These are phyloP conservation scores for Sungouiella thailandica DNA, from an alignment of 805 yeast species.

Conservation along the genomic window DNA sequence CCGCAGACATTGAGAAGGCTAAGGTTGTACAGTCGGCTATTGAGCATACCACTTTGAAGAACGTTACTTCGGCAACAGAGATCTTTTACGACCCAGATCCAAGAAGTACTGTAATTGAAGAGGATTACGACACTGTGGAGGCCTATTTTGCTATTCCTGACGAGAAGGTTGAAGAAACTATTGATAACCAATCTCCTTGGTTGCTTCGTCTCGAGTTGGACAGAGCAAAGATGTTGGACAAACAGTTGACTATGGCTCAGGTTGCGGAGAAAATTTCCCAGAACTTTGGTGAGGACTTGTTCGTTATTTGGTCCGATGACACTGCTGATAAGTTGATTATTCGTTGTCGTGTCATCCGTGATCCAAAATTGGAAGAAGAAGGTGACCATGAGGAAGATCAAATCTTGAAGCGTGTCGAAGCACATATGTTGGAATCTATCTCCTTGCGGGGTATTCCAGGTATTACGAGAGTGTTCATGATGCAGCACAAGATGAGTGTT, in stretches of 20 bases:
- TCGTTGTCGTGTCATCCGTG: conserved; percentile 98
- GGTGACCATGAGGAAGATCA: conserved; percentile 96
- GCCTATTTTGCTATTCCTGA: conserved; percentile 97
- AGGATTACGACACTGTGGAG: conserved; percentile 95
- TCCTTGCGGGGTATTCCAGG: conserved; percentile 95
- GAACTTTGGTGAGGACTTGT: conserved; percentile 89
- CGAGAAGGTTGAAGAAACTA: conserved; percentile 90
- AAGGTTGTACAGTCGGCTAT: conserved; percentile 94
- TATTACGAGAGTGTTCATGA: conserved; percentile 84
- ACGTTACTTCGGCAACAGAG: conserved; percentile 96
- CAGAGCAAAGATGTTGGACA: conserved; percentile 98
- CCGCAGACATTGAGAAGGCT: conserved; percentile 88
- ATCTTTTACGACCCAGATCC: conserved; percentile 98
- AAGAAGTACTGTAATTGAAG: conserved; percentile 85
- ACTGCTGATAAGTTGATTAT: conserved; percentile 94
- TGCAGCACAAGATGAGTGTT: conserved; percentile 69
- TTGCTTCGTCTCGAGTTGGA: conserved; percentile 91
- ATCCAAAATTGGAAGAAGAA: conserved; percentile 92
- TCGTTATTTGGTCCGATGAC: conserved; percentile 99
- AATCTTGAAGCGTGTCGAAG: conserved; percentile 89
- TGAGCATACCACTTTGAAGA: conserved; percentile 91
- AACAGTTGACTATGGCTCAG: conserved; percentile 96
- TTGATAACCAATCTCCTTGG: conserved; percentile 98
- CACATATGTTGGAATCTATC: conserved; percentile 92
- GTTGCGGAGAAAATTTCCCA: conserved; percentile 94